Evolutionary conservation across 2,329 filamentous ascomycete genomes (phyloP), one percentile per base, ranked within the genome.

Genomic region (Knufia petricola): DNA sequence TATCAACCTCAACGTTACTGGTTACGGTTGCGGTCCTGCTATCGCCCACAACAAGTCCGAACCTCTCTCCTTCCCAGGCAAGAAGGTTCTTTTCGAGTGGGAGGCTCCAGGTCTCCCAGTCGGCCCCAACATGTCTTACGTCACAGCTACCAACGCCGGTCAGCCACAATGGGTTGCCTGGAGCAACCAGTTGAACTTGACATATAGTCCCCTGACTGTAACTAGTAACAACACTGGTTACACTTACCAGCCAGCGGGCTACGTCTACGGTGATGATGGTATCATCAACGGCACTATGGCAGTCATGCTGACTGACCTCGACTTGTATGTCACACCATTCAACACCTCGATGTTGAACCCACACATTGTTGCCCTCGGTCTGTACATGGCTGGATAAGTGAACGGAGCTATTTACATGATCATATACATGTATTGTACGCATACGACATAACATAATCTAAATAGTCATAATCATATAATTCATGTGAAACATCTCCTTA

Each of bases 61-160:
- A 42, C 85, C 85, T 12, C 0, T 76, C 94, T 0, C 84, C 82
- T 0, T 87, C 83, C 77, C 87, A 0, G 86, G 86, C 0, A 82
- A 82, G 20, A 69, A 81, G 57, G 79, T 94, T 1, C 79, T 77
- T 59, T 67, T 94, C 7, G 63, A 73, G 36, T 94, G 86, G 86
- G 85, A 92, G 20, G 66, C 62, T 0, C 83, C 85, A 0, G 86
- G 85, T 0, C 66, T 76, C 55, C 58, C 74, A 0, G 75, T 90
- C 2, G 87, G 87, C 0, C 87, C 86, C 0, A 90, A 94, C 65
- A 87, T 86, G 68, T 85, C 79, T 60, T 94, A 94, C 62, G 68
- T 87, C 43, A 90, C 87, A 6, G n/a, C 38, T 9, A 39, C 36
- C 0, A 69, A 71, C 0, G 72, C 74, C 0, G 56, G 59, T 15